Conservation (phyloP, 1,284 basidiomycete species). For the Phylloporus sp. region DNA sequence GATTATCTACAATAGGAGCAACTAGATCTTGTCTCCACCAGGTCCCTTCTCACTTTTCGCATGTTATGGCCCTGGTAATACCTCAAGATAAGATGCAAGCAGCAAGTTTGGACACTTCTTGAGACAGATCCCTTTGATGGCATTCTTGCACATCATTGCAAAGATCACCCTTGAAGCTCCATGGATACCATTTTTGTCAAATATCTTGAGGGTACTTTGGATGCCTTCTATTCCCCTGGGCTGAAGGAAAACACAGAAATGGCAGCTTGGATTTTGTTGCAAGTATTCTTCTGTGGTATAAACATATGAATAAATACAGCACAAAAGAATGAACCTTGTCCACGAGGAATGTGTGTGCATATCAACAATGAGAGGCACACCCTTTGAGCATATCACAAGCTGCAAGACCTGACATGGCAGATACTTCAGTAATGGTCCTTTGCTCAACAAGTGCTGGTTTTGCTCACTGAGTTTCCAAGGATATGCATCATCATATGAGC, state of each 20-base stretch:
- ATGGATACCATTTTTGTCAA: constrained; percentile 65
- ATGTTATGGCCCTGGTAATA: constrained; percentile 74
- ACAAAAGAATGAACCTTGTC: constrained; percentile 60
- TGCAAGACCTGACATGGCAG: constrained; percentile 76
- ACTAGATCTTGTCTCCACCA: constrained; percentile 65
- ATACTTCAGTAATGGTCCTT: constrained; percentile 81
- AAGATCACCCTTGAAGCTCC: constrained; percentile 75
- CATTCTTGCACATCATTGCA: constrained; percentile 56
- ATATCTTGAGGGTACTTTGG: too few species aligned
- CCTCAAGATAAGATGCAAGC: constrained; percentile 77
- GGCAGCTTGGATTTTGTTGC: constrained; percentile 76
- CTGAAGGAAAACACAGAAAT: too few species aligned
- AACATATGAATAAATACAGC: constrained; percentile 8
- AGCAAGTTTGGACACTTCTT: constrained; percentile 65
- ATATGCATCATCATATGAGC: constrained; percentile 97
- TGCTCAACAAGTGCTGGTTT: constrained; percentile 87
- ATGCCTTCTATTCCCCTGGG: too few species aligned
- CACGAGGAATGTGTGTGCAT: constrained; percentile 82
- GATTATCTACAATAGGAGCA: constrained; percentile 65
- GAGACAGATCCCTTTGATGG: constrained; percentile 54
- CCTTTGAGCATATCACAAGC: constrained; percentile 64
- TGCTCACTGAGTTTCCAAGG: constrained; percentile 94
- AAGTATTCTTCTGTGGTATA: constrained; percentile 68
- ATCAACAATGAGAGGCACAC: constrained; percentile 54
- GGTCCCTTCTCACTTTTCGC: constrained; percentile 64